Base-by-base conservation (phyloP, 1,284 basidiomycete species). In the Moesziomyces aphidis region DNA sequence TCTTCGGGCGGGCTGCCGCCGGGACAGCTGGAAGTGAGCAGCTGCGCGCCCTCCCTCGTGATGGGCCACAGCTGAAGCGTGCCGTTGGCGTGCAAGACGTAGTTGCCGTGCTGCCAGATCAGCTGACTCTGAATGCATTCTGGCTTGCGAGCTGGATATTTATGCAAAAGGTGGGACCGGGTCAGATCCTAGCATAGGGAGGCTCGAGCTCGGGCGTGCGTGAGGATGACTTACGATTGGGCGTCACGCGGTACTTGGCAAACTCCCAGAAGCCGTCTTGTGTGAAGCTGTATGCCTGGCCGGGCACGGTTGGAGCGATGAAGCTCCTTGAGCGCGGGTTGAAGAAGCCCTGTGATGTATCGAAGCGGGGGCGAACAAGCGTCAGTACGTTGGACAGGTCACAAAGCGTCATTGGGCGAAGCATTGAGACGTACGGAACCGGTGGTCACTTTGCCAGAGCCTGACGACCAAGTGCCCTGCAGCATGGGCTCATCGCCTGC, bases 91-190 rank as follows among this genome's bases (percentile, higher is more conserved):
- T 78, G 70, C 15, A 82, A 63, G 4, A 67, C 61, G 62, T 79
- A 84, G 58, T 66, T 77, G 45, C 83, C 83, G 57, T 85, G 83
- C 61, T 85, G 83, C 81, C 81, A 85, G 49, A 84, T 67, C 23
- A 85, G 72, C 46, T 80, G 73, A 8, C 71, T 71, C 36, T 66
- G 71, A 24, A 79, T 78, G 64, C 83, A 85, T 21, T 76, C 65
- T 4, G 81, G 83, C 34, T 77, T 73, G 13, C 61, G 45, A 8
- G 71, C 65, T 68, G 55, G 6, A 1, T 28, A 44, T 7, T 23
- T 4, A n/a, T 6, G 5, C 24, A 36, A n/a, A 59, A 15, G 26
- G 24, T 34, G 42, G 5, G 17, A 22, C 51, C 61, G 54, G 10
- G 24, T 43, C 34, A 36, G 42, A 26, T 21, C 10, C 28, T 19